Evolutionary conservation across 2,329 filamentous ascomycete species (phyloP), one percentile per base, ranked within the genome.

Genomic region (Colletotrichum echinochloae): DNA sequence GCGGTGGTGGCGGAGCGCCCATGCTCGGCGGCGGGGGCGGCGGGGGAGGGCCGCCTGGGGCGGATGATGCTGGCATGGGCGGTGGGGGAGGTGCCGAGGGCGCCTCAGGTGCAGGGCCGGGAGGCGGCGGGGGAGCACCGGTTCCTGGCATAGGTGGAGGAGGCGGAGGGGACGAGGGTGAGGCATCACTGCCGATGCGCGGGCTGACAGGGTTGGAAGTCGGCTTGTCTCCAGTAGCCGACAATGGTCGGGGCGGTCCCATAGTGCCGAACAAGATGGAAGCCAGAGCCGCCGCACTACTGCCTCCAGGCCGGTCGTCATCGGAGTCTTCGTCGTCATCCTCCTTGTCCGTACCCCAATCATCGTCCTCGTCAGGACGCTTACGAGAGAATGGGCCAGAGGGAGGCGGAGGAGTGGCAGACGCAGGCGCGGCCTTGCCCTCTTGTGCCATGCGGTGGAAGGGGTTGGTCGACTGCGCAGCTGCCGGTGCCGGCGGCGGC

Each of bases 261-360:
- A 99, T 98, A 61, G 95, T 97, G 70, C 96, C 95, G 79, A 99
- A 99, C 26, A 99, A 87, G 71, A 98, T 96, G 8, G 94, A 97
- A 20, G 96, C 96, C 46, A 99, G 89, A 76, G 97, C 94, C 71
- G 97, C 96, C 59, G 96, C 96, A 75, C 90, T 94, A 70, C 92
- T 91, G 65, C 94, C 94, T 60, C 92, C 92, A 23, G 93, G 91
- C 12, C 91, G 89, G 64, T 94, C 92, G 66, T 95, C 91, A 62
- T 94, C 92, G 65, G 92, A 90, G 26, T 92, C 90, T 4, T 86
- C 85, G 26, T 86, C 84, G 35, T 85, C 83, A 26, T 83, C 82
- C 75, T 83, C 82, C 76, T 88, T 90, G 70, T 92, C 91, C 18
- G 94, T 95, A 71, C 94, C 94, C 95, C 95, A 98, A 76, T 71